A percentile compares a stretch with the other conserved stretches of the same genome.
These are phyloP conservation scores for Sicyos baderoa DNA, from an alignment of 306 rosid genomes.

Conservation along the genomic window DNA sequence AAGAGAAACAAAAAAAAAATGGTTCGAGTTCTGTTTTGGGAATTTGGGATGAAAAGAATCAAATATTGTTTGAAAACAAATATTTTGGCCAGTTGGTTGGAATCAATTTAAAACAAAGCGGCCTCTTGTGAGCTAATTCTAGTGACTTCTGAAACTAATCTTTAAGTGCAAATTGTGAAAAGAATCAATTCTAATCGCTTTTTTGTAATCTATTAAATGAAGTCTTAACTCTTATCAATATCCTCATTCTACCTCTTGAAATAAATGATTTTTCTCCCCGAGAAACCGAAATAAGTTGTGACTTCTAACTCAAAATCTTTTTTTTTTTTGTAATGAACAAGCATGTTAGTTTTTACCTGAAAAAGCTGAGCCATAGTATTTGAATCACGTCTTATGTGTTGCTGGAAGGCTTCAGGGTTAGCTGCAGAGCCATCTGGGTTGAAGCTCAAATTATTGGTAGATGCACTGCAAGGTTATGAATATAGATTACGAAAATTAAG, in stretches of 20 bases:
- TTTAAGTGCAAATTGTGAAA: not conserved
- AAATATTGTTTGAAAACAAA: not conserved
- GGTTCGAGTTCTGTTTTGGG: not conserved
- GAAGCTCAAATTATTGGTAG: constrained; percentile 54
- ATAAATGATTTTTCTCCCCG: not conserved
- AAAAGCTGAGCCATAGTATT: constrained; percentile 56
- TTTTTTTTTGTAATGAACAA: constrained; percentile 9
- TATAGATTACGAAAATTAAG: not conserved
- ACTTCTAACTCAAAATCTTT: not conserved
- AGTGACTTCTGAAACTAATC: not conserved
- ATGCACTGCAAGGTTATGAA: constrained; percentile 40
- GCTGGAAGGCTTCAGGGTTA: constrained; percentile 85
- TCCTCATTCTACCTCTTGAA: not conserved
- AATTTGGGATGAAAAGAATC: not conserved
- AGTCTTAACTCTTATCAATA: not conserved
- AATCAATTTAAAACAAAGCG: not conserved
- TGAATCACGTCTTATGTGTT: constrained; percentile 63
- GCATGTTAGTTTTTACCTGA: constrained; percentile 45
- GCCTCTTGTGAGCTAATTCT: constrained; percentile 14
- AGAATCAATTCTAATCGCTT: constrained; percentile 4
- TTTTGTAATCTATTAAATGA: not conserved
- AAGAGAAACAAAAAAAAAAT: not conserved
- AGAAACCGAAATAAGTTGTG: not conserved
- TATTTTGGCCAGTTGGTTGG: not conserved
- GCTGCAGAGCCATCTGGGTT: constrained; percentile 86